Evolutionary conservation across 768 basidiomycete genomes (phyloP).

Genomic region (Lyophyllum shimeji): DNA sequence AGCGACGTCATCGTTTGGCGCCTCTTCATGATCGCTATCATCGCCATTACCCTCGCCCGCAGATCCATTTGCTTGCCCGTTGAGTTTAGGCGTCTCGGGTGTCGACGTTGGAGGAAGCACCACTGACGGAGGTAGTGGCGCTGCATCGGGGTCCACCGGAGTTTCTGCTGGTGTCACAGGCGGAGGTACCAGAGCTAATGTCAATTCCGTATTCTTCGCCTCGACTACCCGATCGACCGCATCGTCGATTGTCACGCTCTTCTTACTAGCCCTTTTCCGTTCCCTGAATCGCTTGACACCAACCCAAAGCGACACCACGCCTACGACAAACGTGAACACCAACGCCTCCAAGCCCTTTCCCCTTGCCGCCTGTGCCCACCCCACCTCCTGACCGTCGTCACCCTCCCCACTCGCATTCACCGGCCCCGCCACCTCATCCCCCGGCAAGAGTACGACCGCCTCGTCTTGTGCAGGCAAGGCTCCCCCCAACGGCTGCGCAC

Average conservation of each 20-base stretch:
- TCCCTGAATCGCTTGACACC: slow-evolving; percentile 22
- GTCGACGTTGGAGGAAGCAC: background rate
- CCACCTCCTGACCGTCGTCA: background rate
- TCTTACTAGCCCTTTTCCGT: slow-evolving; percentile 1
- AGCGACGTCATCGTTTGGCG: slow-evolving; percentile 28
- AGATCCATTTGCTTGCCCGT: slow-evolving; percentile 2
- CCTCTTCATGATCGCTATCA: slow-evolving; percentile 57
- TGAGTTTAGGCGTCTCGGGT: background rate
- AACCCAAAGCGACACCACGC: slow-evolving; percentile 31
- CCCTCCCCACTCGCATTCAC: background rate
- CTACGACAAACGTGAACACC: slow-evolving; percentile 24
- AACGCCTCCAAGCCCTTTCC: slow-evolving; percentile 23
- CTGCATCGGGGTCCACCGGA: background rate
- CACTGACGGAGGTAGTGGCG: background rate
- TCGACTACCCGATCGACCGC: background rate
- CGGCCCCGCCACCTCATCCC: background rate
- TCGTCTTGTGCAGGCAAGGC: slow-evolving; percentile 3
- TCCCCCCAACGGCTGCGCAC: slow-evolving; percentile 9
- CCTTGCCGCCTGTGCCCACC: slow-evolving; percentile 12
- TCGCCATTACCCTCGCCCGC: slow-evolving; percentile 40
- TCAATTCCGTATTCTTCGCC: background rate
- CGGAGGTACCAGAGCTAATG: slow-evolving; percentile 3
- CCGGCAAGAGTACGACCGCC: background rate
- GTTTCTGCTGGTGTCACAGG: background rate
- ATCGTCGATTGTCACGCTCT: background rate